Evolutionary conservation across 495 filamentous ascomycete genomes (phyloP), one percentile per base, ranked within the genome.

Genomic region (Aspergillus bertholletiae): DNA sequence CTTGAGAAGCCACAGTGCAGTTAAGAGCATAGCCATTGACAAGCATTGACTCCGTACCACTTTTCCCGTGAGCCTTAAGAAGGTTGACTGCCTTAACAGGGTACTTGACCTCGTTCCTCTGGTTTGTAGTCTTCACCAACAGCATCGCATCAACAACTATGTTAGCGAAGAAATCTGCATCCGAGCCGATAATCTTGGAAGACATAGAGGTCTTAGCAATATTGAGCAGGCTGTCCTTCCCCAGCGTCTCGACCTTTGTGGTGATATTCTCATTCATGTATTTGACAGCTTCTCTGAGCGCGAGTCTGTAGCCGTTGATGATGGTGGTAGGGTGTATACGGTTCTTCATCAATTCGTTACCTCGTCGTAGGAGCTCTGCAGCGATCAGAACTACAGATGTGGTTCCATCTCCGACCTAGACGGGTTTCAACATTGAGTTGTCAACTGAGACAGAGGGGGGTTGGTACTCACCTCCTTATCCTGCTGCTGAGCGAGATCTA

Each of bases 151-250:
- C 92, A 49, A 97, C 95, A 21, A 88, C 88, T 86, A 99, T 89
- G 74, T 91, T 94, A 35, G 94, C 85, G 63, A 97, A 99, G 80
- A 99, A 99, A 46, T 96, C 91, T 18, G 90, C 89, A 68, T 99
- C 95, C 44, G 89, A 77, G 41, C 94, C 95, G 67, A 99, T 97
- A 68, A 99, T 90, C 76, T 99, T 99, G 78, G 88, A 93, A 39
- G 92, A 96, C 93, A 99, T 99, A 54, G 94, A 97, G 7, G 94
- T 99, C 76, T 92, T 97, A 35, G 94, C 94, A 69, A 99, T 96
- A 75, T 85, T 97, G 63, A 97, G 69, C 51, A 99, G 80, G 54
- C 88, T 90, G 58, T 97, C 94, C 41, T 87, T 84, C 45, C 91
- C 92, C 30, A 99, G 82, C 45, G 84, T 83, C 62, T 97, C 95